phyloP scores from a whole-genome alignment of 768 basidiomycete species.

The Mycena leptocephala region DNA sequence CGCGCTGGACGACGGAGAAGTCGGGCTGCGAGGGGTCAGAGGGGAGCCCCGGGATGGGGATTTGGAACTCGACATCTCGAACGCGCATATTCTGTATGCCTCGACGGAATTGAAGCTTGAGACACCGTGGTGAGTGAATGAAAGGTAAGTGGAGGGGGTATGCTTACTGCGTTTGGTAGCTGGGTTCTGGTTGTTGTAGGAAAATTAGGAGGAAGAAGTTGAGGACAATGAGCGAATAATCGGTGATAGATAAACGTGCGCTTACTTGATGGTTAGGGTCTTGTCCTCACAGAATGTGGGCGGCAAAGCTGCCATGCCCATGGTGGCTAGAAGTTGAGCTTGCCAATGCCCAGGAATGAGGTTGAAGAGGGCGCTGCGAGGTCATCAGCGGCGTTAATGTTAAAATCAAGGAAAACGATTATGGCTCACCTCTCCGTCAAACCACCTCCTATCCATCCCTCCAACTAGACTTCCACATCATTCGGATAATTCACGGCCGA shows the following conservation, averaged over 20 bases:
- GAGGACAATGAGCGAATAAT: too few species aligned
- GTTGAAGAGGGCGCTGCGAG: constrained; percentile 4
- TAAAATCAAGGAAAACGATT: not conserved
- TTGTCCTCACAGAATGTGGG: not conserved
- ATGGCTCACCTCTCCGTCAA: constrained; percentile 10
- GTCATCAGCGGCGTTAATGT: not conserved
- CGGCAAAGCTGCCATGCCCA: too few species aligned
- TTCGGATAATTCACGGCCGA: too few species aligned
- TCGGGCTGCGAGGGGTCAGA: constrained; percentile 32
- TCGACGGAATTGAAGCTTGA: constrained; percentile 8
- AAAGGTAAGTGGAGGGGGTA: not conserved
- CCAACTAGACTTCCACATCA: constrained; percentile 23
- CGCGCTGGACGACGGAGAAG: constrained; percentile 40
- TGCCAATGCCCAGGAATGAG: too few species aligned
- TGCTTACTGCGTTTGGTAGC: constrained; percentile 15
- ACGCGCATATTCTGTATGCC: constrained; percentile 43
- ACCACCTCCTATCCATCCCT: constrained; percentile 13
- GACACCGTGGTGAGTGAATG: not conserved
- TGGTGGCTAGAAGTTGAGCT: too few species aligned
- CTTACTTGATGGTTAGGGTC: constrained; percentile 13
- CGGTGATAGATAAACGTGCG: constrained; percentile 1
- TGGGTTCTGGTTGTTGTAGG: not conserved
- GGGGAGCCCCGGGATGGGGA: constrained; percentile 36
- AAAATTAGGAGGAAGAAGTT: not conserved
- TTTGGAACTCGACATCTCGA: constrained; percentile 44